A percentile compares a stretch with the other conserved stretches of the same genome.
phyloP scores from a whole-genome alignment of 1,284 basidiomycete genomes.

The Ganoderma lucidum region DNA sequence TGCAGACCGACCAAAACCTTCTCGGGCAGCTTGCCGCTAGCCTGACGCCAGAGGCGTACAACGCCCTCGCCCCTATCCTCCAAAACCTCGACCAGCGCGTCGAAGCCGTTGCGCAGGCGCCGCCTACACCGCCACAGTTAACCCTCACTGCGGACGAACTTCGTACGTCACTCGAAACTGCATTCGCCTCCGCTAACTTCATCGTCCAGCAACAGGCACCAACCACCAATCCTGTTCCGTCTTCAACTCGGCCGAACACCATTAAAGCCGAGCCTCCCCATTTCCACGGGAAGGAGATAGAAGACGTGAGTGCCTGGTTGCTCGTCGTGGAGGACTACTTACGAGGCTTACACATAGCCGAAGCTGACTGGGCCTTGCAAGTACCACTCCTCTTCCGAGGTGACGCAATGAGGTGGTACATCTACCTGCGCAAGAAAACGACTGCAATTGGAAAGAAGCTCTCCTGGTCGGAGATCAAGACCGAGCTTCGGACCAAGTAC shows the following conservation, averaged over 20 bases:
- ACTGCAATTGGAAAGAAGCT: background rate
- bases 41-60: background rate
- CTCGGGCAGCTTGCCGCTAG: too few relatives aligned
- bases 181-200: background rate
- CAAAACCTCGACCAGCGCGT: background rate
- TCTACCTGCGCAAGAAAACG: background rate
- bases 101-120: background rate
- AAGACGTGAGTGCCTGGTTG: background rate
- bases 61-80: background rate
- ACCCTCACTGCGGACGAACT: background rate
- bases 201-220: background rate
- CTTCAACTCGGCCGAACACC: background rate
- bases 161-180: background rate
- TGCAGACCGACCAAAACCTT: too few relatives aligned
- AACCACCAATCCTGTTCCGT: background rate
- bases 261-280: background rate
- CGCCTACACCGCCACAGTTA: background rate
- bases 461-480: background rate
- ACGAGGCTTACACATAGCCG: background rate
- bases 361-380: background rate
- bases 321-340: background rate
- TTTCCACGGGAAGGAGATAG: background rate
- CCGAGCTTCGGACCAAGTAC: background rate
- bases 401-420: background rate
- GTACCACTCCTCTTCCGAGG: background rate